Base-by-base conservation (phyloP, 2,329 filamentous ascomycete species). In the Talaromyces sp. region DNA sequence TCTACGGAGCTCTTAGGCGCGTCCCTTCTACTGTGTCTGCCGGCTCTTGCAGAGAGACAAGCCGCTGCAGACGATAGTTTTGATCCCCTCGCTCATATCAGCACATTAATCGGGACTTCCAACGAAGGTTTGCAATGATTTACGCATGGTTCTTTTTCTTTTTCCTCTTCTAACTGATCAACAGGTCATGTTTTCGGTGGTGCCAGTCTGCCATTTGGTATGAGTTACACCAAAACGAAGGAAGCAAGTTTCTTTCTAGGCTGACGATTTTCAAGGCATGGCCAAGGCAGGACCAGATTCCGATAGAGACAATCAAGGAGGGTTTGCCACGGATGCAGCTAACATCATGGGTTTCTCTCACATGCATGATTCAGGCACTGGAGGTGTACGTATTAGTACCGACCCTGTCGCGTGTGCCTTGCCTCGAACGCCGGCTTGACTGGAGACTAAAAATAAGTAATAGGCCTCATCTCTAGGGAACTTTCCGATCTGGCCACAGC, bases 401-500 rank as follows among this genome's bases (percentile, higher is more conserved):
- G 3, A 48, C 31, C 38, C 57, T 56, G 9, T 35, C 12, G 26
- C 26, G 38, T 43, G 8, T 51, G 38, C 21, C 21, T 51, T 51
- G 48, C 3, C 59, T 57, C 29, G 46, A 21, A 21, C 3, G 41
- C 41, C 3, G 41, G 24, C 2, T n/a, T 26, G 24, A 19, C 12
- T 31, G 63, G 65, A 59, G 35, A 61, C 55, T 35, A 46, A 32
- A 14, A 35, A 26, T 8, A 41, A 1, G 7, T 9, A 68, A 74
- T 65, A 27, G 70, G 72, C 64, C 74, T 84, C 88, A 0, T 90
- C 86, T 3, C 74, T 91, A 17, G 89, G 88, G 12, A 90, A 90
- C 68, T 91, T 91, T 57, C 86, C 89, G 0, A 76, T 91, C 1
- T 91, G 91, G 64, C 81, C 88, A 0, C 87, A 89, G 62, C 75